Base-by-base conservation (phyloP, 1,284 basidiomycete genomes). In the Apiotrichum porosum region DNA sequence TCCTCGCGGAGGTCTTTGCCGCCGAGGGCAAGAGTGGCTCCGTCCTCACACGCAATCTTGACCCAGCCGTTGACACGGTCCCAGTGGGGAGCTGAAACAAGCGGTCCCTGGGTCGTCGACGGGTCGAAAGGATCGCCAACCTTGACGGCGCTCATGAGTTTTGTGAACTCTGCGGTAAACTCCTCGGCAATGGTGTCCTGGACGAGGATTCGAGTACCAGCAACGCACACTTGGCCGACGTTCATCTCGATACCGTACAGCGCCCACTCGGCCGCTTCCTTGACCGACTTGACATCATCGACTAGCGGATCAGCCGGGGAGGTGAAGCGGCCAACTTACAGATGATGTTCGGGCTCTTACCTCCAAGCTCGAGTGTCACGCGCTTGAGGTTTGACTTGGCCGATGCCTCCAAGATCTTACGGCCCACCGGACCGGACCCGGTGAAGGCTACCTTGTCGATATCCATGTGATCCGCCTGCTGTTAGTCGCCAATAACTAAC, bases 41-140 rank as follows among this genome's bases (percentile, higher is more conserved):
- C 93, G 65, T 88, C 84, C 56, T 81, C 67, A 72, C 87, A 88
- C 31, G 92, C 94, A 1, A 79, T 78, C 61, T 93, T 86, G 62
- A 98, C 93, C 71, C 92, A 97, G 15, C 76, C 75, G 81, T 88
- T 85, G 42, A 97, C 83, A 56, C 86, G 85, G 69, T 95, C 89
- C 62, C 85, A 88, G 72, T 97, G 93, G 17, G 73, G 74, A 66
- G 86, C 85, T 18, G 86, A 89, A 35, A 90, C 83, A 64, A 93
- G 77, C 19, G 91, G 90, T 3, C 90, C 90, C 36, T 83, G 86
- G 42, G 81, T 80, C 15, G 79, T 81, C 36, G 76, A 75, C 38
- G 86, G 83, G 63, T 89, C 83, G 60, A 87, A 83, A 0, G 86
- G 88, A 65, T 73, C 46, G 2, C 86, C 86, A 47, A 91, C 80